Evolutionary conservation across 192 early-diverging fungal species (phyloP).

Genomic region (Glomus cerebriforme): DNA sequence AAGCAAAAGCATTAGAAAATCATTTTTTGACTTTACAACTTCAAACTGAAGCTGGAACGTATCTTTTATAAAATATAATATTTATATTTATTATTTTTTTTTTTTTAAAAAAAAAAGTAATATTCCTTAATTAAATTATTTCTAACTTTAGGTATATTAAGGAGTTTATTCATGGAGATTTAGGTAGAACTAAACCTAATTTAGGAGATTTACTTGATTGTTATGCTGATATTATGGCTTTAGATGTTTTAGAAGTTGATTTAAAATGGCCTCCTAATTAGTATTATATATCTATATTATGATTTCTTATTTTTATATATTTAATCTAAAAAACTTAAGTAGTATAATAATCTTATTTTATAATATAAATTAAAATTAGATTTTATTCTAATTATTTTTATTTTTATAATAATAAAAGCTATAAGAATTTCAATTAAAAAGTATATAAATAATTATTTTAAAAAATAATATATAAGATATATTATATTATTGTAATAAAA

Average conservation of each 20-base stretch:
- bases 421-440: no score
- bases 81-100: not conserved
- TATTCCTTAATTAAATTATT: not conserved
- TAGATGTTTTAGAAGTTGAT: constrained; percentile 86
- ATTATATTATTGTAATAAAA: no score
- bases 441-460: no score
- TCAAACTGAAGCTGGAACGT: constrained; percentile 86
- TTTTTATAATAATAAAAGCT: no score
- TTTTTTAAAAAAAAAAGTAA: not conserved
- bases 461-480: no score
- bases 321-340: no score
- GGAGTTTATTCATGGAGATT: constrained; percentile 95
- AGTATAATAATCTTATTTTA: no score
- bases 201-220: constrained; percentile 63
- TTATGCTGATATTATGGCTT: constrained; percentile 71
- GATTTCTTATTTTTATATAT: no score
- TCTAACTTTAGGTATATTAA: constrained; percentile 65
- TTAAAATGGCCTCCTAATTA: constrained; percentile 78
- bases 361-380: no score
- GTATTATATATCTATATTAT: not conserved
- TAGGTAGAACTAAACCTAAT: constrained; percentile 80
- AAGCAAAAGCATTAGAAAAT: constrained; percentile 49
- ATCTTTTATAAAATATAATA: constrained; percentile 34
- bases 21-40: constrained; percentile 66
- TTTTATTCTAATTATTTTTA: no score